Percentiles rank a stretch among this genome's conserved stretches.
Conservation (phyloP, 2,329 filamentous ascomycete species). For the Ophiostoma australiae region DNA sequence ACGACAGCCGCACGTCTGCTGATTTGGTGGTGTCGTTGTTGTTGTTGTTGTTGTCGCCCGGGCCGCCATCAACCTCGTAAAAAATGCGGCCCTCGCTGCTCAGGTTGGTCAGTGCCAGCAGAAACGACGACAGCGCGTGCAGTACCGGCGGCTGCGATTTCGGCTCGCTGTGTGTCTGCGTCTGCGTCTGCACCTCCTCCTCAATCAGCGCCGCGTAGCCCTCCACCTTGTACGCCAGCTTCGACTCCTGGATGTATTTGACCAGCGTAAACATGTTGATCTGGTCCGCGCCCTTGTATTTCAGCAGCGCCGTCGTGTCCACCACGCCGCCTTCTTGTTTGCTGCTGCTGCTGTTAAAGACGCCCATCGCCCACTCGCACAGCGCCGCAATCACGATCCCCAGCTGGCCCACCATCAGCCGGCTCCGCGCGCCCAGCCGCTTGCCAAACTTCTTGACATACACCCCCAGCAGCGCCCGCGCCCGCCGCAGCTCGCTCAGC, state of each 20-base stretch:
- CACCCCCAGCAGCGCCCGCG: constrained; percentile 67
- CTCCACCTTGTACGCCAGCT: constrained; percentile 90
- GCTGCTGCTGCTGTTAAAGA: constrained; percentile 36
- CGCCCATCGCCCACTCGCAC: constrained; percentile 58
- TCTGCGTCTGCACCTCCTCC: neutral
- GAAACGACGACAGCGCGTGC: constrained; percentile 56
- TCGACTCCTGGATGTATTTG: constrained; percentile 83
- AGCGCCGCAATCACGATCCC: constrained; percentile 79
- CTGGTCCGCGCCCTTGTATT: constrained; percentile 84
- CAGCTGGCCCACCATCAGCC: constrained; percentile 84
- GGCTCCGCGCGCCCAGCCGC: constrained; percentile 81
- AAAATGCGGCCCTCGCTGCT: constrained; percentile 66
- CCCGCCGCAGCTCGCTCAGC: constrained; percentile 65
- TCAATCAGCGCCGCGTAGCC: constrained; percentile 68
- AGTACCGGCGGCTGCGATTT: constrained; percentile 41
- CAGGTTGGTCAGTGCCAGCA: constrained; percentile 80
- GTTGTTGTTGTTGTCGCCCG: no score
- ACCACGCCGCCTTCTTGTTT: constrained; percentile 50
- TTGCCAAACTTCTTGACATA: constrained; percentile 88
- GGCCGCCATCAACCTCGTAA: constrained; percentile 45
- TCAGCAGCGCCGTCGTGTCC: constrained; percentile 65
- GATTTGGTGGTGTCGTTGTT: no score
- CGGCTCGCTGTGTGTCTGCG: no score
- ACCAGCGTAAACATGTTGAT: constrained; percentile 90
- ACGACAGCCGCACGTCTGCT: constrained; percentile 61